Evolutionary conservation across 257 asterid genomes (phyloP), one percentile per base, ranked within the genome.

Genomic region (Thymus mandschuricus): DNA sequence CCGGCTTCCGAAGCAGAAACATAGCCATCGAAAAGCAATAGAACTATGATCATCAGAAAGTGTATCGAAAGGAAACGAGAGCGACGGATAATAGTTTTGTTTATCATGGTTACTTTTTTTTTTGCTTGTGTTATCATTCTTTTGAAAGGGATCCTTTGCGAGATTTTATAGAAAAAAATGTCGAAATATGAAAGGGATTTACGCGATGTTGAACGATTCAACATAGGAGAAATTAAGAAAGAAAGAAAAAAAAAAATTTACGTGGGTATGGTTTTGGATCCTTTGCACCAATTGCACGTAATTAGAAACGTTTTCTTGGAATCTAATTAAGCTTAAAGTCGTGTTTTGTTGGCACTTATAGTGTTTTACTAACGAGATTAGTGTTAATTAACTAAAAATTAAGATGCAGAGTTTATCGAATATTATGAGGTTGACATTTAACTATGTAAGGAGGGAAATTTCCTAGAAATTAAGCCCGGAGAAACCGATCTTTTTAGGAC

Each of bases 181-280:
- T 11, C 13, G 1, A 10, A 3, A n/a, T 45, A 38, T 29, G 70
- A 28, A 12, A 56, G 6, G 38, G 10, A 3, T 15, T 50, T 1
- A 71, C 63, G 21, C 46, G 55, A n/a, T n/a, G 48, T 57, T 33
- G 60, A 73, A 55, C 46, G 7, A 11, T 65, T 65, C 78, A 56
- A 56, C 40, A 29, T 28, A 38, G 64, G 66, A 45, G 60, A 34
- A 21, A 44, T 0, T 0, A 21, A 21, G 21, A 21, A 21, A 21
- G 9, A 8, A 7, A 10, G 29, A 21, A 21, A 21, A 21, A 6
- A 46, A 8, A 44, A 0, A 21, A 46, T 13, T 21, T 38, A 38
- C 41, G 8, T 38, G 41, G 41, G 41, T 38, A 38, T 38, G 21
- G 21, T 21, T 21, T 21, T 21, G 21, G 21, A 21, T 35, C 28